Evolutionary conservation across 768 basidiomycete species (phyloP).

Genomic region (Dioszegia aurantiaca): DNA sequence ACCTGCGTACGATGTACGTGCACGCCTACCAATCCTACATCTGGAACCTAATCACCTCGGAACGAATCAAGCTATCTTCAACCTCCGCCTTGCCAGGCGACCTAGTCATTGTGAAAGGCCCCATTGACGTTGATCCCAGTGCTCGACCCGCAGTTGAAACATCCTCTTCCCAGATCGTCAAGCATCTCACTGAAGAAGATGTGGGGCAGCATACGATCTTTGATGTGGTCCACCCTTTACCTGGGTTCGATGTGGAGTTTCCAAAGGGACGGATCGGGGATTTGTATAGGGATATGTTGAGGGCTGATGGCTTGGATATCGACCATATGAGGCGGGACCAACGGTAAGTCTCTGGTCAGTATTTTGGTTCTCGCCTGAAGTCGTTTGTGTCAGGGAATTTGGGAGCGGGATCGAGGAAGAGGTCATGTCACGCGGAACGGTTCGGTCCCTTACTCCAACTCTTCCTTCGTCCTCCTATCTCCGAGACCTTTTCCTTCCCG

Average conservation of each 20-base stretch:
- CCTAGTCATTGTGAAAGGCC: conserved; percentile 68
- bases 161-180: conserved; percentile 59
- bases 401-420: too few species aligned
- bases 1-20: conserved; percentile 93
- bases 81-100: conserved; percentile 77
- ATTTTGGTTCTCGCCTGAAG: background rate
- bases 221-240: conserved; percentile 96
- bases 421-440: too few species aligned
- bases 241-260: conserved; percentile 89
- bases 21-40: conserved; percentile 98
- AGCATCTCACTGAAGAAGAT: conserved; percentile 73
- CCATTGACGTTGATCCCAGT: background rate
- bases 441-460: too few species aligned
- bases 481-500: too few species aligned
- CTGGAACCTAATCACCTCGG: conserved; percentile 96
- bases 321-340: conserved; percentile 80
- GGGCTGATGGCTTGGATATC: conserved; percentile 82
- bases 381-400: too few species aligned
- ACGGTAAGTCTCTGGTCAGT: too few species aligned
- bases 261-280: conserved; percentile 85
- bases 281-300: conserved; percentile 74
- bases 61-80: conserved; percentile 73
- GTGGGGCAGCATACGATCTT: conserved; percentile 75
- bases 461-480: too few species aligned
- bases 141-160: conserved; percentile 24